These are phyloP conservation scores for Trichosanthes truncata DNA, from an alignment of 306 rosid genomes.

Conservation along the genomic window DNA sequence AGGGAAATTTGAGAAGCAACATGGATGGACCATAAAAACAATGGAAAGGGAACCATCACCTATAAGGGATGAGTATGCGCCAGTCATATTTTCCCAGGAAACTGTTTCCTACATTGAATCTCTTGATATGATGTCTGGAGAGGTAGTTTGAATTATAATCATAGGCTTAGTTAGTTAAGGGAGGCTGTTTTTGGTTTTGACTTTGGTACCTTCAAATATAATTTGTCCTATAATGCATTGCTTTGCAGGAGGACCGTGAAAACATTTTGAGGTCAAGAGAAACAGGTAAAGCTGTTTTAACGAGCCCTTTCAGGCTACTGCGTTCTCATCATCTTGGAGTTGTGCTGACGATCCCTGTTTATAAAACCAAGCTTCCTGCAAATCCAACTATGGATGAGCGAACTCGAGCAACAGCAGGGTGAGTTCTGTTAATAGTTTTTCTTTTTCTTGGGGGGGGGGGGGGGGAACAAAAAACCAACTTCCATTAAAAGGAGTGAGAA, in stretches of 20 bases:
- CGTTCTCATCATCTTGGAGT: constrained; percentile 10
- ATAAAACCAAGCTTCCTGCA: constrained; percentile 3
- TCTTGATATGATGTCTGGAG: constrained; percentile 12
- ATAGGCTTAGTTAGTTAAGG: not conserved
- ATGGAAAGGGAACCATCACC: constrained; percentile 8
- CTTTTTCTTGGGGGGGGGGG: not conserved
- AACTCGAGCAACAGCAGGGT: constrained; percentile 11
- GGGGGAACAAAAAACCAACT: not conserved
- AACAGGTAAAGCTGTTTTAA: constrained; percentile 11
- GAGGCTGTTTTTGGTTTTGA: not conserved
- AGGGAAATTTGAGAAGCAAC: constrained; percentile 11
- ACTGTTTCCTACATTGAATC: constrained; percentile 11
- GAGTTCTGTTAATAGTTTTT: not conserved
- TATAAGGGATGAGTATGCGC: constrained; percentile 11
- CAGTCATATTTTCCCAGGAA: constrained; percentile 12
- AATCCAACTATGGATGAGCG: constrained; percentile 7
- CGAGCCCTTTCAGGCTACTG: constrained; percentile 8
- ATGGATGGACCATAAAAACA: constrained; percentile 10
- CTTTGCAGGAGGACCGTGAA: constrained; percentile 10
- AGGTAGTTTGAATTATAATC: not conserved
- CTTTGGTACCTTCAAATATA: not conserved
- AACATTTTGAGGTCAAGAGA: constrained; percentile 10
- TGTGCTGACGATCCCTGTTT: constrained; percentile 9
- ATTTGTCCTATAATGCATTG: not conserved
- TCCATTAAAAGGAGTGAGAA: not conserved